Conservation (phyloP, 83 land plant genomes). For the Picea engelmannii region DNA sequence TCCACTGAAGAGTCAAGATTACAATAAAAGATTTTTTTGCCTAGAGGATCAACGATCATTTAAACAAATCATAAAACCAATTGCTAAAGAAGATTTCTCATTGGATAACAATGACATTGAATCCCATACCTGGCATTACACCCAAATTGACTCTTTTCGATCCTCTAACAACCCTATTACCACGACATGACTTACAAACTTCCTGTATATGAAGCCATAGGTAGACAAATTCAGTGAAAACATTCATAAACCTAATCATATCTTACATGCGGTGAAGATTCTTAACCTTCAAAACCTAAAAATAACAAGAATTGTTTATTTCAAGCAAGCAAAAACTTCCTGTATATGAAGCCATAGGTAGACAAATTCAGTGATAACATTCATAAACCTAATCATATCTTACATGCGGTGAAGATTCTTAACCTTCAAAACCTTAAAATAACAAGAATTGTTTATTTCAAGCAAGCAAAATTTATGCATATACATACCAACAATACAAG, state of each 20-base stretch:
- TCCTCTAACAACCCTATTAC: constrained; percentile 44
- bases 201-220: too few relatives aligned
- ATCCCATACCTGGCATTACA: constrained; percentile 53
- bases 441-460: neutral
- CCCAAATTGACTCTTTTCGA: constrained; percentile 51
- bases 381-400: neutral
- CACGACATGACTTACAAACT: constrained; percentile 63
- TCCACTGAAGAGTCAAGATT: too few relatives aligned
- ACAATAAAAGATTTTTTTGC: too few relatives aligned
- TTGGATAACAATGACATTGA: neutral
- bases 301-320: too few relatives aligned
- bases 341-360: neutral
- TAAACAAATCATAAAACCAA: neutral
- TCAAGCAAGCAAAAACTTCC: too few relatives aligned
- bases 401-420: neutral
- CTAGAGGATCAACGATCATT: too few relatives aligned
- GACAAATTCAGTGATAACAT: neutral
- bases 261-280: too few relatives aligned
- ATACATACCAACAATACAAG: neutral
- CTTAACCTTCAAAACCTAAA: too few relatives aligned
- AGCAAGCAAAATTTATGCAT: neutral
- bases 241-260: too few relatives aligned
- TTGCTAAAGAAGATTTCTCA: neutral
- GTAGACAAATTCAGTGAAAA: too few relatives aligned
- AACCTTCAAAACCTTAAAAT: neutral